phyloP scores from a whole-genome alignment of 106 monocot species.

The Xerophyta viscosa region DNA sequence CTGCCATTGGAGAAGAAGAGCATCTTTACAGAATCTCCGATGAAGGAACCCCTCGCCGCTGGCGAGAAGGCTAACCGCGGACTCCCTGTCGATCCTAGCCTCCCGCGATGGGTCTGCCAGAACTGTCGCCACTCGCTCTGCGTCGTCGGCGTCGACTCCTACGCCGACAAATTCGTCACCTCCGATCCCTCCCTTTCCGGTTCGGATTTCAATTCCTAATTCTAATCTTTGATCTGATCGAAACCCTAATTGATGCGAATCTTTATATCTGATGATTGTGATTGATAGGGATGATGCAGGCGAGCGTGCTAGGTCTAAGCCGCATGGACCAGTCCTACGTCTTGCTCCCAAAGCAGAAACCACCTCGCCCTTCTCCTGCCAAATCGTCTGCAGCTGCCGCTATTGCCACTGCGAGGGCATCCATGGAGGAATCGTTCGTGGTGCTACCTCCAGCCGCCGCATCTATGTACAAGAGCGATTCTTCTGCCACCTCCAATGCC shows the following conservation, averaged over 20 bases:
- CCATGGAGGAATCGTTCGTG: slow-evolving; percentile 79
- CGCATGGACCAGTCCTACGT: slow-evolving; percentile 89
- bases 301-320: slow-evolving; percentile 53
- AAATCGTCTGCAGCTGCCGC: slow-evolving; percentile 31
- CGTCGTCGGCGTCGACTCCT: slow-evolving; percentile 76
- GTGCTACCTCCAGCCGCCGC: slow-evolving; percentile 78
- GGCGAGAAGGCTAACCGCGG: slow-evolving; percentile 3
- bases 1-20: not conserved
- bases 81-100: slow-evolving; percentile 51
- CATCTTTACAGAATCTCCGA: too few relatives aligned
- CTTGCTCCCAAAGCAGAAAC: slow-evolving; percentile 58
- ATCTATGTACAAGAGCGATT: slow-evolving; percentile 69
- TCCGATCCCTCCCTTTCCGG: slow-evolving; percentile 61
- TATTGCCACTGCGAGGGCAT: slow-evolving; percentile 20
- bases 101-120: slow-evolving; percentile 79
- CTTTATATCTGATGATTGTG: not conserved
- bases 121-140: slow-evolving; percentile 71
- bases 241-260: too few relatives aligned
- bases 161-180: slow-evolving; percentile 64
- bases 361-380: slow-evolving; percentile 44
- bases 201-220: not conserved
- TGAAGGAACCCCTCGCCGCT: not conserved
- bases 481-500: not conserved
- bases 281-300: slow-evolving; percentile 61
- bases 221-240: not conserved